Percentiles rank a stretch among this genome's conserved stretches.
Conservation (phyloP, 495 filamentous ascomycete genomes). For the Penicillium arizonense region DNA sequence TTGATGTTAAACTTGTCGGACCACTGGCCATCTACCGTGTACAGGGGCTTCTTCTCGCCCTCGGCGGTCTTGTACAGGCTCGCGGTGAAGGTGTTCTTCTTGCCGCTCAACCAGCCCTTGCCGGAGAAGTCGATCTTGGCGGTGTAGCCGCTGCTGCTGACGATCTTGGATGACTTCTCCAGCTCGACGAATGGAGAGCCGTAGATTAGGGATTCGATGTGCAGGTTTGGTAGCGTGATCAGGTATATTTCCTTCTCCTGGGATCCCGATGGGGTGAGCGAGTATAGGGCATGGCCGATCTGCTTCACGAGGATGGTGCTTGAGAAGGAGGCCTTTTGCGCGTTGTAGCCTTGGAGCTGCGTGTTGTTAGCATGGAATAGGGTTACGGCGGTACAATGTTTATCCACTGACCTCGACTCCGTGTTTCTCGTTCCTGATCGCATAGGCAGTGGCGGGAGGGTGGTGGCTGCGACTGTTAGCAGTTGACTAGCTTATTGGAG, state of each 20-base stretch:
- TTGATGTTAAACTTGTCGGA: slow-evolving; percentile 79
- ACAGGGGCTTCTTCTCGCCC: slow-evolving; percentile 78
- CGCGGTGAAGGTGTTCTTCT: slow-evolving; percentile 90
- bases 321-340: slow-evolving; percentile 93
- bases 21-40: slow-evolving; percentile 90
- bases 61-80: slow-evolving; percentile 67
- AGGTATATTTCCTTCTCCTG: slow-evolving; percentile 69
- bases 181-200: slow-evolving; percentile 91
- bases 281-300: slow-evolving; percentile 88
- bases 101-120: slow-evolving; percentile 90
- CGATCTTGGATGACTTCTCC: slow-evolving; percentile 77
- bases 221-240: slow-evolving; percentile 88
- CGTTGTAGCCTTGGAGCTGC: slow-evolving; percentile 90
- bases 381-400: background rate
- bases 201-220: slow-evolving; percentile 92
- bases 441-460: slow-evolving; percentile 94
- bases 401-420: slow-evolving; percentile 60
- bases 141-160: slow-evolving; percentile 82
- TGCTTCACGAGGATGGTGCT: slow-evolving; percentile 94
- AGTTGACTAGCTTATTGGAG: background rate
- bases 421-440: slow-evolving; percentile 80
- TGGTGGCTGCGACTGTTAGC: slow-evolving; percentile 67
- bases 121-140: slow-evolving; percentile 90
- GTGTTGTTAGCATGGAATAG: background rate
- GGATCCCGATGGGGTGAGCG: slow-evolving; percentile 60